These are phyloP conservation scores for Paecilomyces sp. DNA, from an alignment of 2,329 filamentous ascomycete species.

Conservation along the genomic window DNA sequence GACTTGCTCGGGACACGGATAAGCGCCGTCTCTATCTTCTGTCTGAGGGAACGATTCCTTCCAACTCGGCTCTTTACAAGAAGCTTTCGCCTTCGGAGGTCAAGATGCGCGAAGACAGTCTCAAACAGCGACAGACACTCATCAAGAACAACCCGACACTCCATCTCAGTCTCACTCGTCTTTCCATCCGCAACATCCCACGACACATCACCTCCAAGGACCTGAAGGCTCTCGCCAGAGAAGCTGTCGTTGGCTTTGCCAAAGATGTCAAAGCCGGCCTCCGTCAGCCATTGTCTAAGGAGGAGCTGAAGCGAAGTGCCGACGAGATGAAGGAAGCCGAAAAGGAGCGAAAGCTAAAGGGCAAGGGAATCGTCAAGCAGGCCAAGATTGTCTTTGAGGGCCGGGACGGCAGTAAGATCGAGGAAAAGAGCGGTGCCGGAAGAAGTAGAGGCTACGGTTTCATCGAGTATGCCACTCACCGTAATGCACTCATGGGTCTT, in stretches of 20 bases:
- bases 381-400: constrained; percentile 94
- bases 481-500: constrained; percentile 89
- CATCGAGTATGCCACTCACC: constrained; percentile 90
- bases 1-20: constrained; percentile 69
- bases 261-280: constrained; percentile 74
- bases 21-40: constrained; percentile 86
- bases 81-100: constrained; percentile 71
- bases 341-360: constrained; percentile 67
- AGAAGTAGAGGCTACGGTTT: constrained; percentile 92
- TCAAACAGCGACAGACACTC: constrained; percentile 78
- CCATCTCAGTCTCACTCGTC: constrained; percentile 79
- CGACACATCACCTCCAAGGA: constrained; percentile 76
- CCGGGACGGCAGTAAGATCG: constrained; percentile 73
- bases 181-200: constrained; percentile 87
- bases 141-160: constrained; percentile 87
- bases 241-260: constrained; percentile 92
- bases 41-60: constrained; percentile 73
- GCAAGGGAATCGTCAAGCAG: constrained; percentile 82
- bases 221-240: constrained; percentile 80
- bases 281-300: constrained; percentile 75
- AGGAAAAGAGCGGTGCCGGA: constrained; percentile 68
- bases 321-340: constrained; percentile 77
- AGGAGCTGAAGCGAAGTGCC: constrained; percentile 74
- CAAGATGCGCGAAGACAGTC: constrained; percentile 80
- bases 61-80: constrained; percentile 69